These are phyloP conservation scores for Chondrus crispus DNA, from an alignment of 23 red algal species.

Conservation along the genomic window DNA sequence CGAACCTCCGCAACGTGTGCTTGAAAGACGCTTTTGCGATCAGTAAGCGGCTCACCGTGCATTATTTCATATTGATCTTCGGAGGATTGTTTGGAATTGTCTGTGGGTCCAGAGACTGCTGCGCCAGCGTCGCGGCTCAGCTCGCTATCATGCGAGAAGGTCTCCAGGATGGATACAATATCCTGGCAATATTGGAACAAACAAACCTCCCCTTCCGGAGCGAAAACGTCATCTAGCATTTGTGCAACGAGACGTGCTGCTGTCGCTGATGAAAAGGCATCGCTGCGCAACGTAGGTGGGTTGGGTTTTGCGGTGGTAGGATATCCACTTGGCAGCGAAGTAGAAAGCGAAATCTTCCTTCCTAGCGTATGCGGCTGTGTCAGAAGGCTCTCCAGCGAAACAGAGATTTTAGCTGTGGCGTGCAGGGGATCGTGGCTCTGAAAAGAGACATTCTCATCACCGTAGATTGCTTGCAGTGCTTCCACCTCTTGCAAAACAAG, in stretches of 20 bases:
- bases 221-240: constrained; percentile 8
- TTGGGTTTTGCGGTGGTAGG: background rate
- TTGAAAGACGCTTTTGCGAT: constrained; percentile 64
- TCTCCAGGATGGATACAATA: background rate
- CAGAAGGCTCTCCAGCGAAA: background rate
- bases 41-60: constrained; percentile 41
- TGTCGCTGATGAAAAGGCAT: background rate
- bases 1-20: constrained; percentile 27
- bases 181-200: constrained; percentile 63
- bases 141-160: background rate
- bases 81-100: background rate
- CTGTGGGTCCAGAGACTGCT: background rate
- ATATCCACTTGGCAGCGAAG: background rate
- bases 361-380: background rate
- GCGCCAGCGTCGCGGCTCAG: background rate
- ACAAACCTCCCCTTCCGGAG: constrained; percentile 1
- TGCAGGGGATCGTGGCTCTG: no score
- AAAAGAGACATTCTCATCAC: constrained; percentile 1
- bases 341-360: background rate
- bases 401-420: background rate
- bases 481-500: constrained; percentile 12
- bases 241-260: background rate
- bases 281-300: background rate
- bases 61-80: background rate
- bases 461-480: constrained; percentile 31